Evolutionary conservation across 2,329 filamentous ascomycete genomes (phyloP).

Genomic region (Calonectria pseudoreteaudii): DNA sequence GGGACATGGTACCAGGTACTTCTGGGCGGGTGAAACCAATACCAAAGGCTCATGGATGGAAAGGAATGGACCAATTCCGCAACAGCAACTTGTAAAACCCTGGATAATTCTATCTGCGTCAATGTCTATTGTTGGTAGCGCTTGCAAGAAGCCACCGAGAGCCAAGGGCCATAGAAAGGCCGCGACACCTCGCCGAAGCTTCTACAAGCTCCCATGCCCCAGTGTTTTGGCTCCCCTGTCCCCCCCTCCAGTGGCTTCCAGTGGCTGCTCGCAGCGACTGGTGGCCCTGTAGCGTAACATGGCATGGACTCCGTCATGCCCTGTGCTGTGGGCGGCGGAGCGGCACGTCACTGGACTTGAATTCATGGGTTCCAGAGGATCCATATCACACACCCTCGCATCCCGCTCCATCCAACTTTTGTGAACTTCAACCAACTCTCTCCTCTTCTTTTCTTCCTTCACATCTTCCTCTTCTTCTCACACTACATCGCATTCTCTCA

Average conservation of each 20-base stretch:
- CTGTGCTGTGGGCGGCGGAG: conserved; percentile 8
- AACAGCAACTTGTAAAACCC: conserved; percentile 21
- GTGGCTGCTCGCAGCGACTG: conserved; percentile 27
- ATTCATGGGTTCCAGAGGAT: conserved; percentile 29
- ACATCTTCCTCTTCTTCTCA: conserved; percentile 7
- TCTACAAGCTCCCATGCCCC: conserved; percentile 50
- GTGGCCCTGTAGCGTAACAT: conserved; percentile 31
- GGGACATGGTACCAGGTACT: conserved; percentile 15
- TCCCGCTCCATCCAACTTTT: conserved; percentile 36
- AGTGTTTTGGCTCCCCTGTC: conserved; percentile 26
- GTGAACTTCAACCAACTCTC: conserved; percentile 35
- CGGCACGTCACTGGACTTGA: conserved; percentile 39
- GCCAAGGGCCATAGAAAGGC: conserved; percentile 3
- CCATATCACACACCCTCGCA: conserved; percentile 36
- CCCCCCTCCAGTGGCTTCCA: conserved; percentile 28
- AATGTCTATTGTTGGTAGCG: conserved; percentile 27
- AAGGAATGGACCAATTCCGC: conserved; percentile 41
- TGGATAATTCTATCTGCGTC: conserved; percentile 6
- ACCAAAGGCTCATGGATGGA: neutral
- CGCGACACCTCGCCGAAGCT: conserved; percentile 38
- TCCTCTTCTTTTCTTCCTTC: conserved; percentile 26
- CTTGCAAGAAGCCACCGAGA: neutral
- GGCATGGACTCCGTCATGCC: conserved; percentile 31
- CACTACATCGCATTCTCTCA: conserved; percentile 8
- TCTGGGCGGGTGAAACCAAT: neutral